These are phyloP conservation scores for Mikania micrantha DNA, from an alignment of 129 eudicot species.

Conservation along the genomic window DNA sequence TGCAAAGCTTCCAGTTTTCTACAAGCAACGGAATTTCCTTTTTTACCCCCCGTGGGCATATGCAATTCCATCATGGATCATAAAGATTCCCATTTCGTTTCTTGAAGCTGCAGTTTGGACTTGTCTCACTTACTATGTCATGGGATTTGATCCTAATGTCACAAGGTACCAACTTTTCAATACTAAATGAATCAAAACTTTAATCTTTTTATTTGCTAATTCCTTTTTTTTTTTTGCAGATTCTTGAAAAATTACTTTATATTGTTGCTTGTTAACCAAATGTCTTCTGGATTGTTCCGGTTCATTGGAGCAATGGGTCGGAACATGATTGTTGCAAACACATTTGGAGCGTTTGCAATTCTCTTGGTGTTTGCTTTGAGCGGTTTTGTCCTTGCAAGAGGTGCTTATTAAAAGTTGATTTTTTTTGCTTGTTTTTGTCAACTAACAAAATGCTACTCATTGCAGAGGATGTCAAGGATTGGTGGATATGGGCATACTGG, in stretches of 20 bases:
- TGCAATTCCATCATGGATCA: constrained; percentile 67
- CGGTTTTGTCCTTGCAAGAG: constrained; percentile 44
- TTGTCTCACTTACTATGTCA: constrained; percentile 55
- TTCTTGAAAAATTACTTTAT: constrained; percentile 51
- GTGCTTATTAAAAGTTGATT: no score
- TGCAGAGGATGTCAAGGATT: constrained; percentile 55
- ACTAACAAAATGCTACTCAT: not conserved
- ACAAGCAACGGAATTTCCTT: constrained; percentile 70
- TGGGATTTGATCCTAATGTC: constrained; percentile 72
- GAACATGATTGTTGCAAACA: constrained; percentile 59
- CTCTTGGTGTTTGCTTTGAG: constrained; percentile 48
- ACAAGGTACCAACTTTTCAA: constrained; percentile 39
- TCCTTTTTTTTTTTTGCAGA: constrained; percentile 45
- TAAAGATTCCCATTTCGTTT: constrained; percentile 55
- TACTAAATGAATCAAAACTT: not conserved
- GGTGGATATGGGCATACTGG: constrained; percentile 97
- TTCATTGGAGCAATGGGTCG: constrained; percentile 54
- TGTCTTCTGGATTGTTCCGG: constrained; percentile 59
- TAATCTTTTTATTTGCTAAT: no score
- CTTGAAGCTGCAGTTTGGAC: constrained; percentile 54
- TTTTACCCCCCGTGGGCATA: constrained; percentile 76
- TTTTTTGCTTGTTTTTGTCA: not conserved
- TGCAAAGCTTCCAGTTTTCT: constrained; percentile 68
- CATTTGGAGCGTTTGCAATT: constrained; percentile 17
- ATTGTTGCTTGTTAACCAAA: constrained; percentile 45